Percentiles rank a stretch among this genome's conserved stretches.
Evolutionary conservation across 306 rosid genomes (phyloP).

Genomic region (Prunus mongolica): DNA sequence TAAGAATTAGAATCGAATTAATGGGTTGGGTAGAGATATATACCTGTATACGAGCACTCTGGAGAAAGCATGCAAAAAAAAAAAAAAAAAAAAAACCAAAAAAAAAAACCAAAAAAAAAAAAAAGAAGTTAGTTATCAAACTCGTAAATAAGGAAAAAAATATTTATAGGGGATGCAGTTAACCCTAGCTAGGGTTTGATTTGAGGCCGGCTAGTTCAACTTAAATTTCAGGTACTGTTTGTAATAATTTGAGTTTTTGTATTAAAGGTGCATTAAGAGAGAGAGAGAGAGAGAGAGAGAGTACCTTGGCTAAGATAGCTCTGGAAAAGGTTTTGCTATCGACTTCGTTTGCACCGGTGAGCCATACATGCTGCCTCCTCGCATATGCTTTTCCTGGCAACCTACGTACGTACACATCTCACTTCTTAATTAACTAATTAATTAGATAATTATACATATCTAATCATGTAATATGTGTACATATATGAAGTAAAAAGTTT

Average conservation of each 20-base stretch:
- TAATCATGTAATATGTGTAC: background rate
- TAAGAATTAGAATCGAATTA: too few species aligned
- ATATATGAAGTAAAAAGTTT: too few species aligned
- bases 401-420: slow-evolving; percentile 27
- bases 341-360: slow-evolving; percentile 78
- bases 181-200: background rate
- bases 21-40: too few species aligned
- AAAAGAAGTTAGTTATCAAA: background rate
- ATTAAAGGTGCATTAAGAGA: background rate
- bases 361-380: slow-evolving; percentile 83
- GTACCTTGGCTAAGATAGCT: slow-evolving; percentile 93
- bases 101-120: too few species aligned
- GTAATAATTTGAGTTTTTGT: background rate
- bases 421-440: background rate
- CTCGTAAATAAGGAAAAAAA: background rate
- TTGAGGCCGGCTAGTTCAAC: background rate
- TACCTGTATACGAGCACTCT: slow-evolving; percentile 77
- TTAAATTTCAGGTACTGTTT: too few species aligned
- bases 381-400: slow-evolving; percentile 89
- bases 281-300: background rate
- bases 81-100: background rate
- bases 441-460: background rate
- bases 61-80: slow-evolving; percentile 15
- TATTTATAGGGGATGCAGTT: background rate
- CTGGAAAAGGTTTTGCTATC: slow-evolving; percentile 83